These are phyloP conservation scores for Plasmopara muralis DNA, from an alignment of 352 stramenopile genomes.

Conservation along the genomic window DNA sequence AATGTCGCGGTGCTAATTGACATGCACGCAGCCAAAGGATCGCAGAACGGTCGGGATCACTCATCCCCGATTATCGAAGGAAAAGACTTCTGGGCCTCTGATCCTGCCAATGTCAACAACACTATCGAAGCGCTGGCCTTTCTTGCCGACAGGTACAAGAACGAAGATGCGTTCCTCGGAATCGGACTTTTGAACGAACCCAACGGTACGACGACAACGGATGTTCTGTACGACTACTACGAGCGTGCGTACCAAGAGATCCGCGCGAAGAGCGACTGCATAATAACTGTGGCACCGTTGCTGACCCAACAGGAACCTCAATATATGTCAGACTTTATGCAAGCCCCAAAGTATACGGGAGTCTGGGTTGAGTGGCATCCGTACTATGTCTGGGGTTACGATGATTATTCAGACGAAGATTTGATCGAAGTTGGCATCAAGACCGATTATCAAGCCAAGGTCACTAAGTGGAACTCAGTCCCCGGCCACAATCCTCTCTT, in stretches of 20 bases:
- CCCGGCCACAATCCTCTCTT: constrained; percentile 35
- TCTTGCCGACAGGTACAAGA: constrained; percentile 25
- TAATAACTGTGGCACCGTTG: constrained; percentile 47
- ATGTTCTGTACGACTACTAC: constrained; percentile 76
- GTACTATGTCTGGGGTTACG: constrained; percentile 55
- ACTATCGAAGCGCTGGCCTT: constrained; percentile 42
- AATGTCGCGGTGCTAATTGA: constrained; percentile 59
- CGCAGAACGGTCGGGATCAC: constrained; percentile 74
- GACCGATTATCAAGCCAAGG: constrained; percentile 35
- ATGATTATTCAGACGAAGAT: constrained; percentile 38
- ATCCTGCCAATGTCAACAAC: constrained; percentile 50
- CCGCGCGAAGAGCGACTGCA: constrained; percentile 54
- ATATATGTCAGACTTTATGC: constrained; percentile 44
- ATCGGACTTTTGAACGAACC: constrained; percentile 72
- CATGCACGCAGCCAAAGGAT: constrained; percentile 67
- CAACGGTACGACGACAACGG: constrained; percentile 35
- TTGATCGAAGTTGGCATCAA: constrained; percentile 40
- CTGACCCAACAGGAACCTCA: constrained; percentile 48
- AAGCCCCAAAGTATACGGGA: constrained; percentile 39
- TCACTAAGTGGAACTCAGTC: constrained; percentile 32
- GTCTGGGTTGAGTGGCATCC: constrained; percentile 31
- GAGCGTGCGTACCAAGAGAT: constrained; percentile 56
- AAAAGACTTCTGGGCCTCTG: constrained; percentile 42
- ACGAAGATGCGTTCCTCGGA: constrained; percentile 60
- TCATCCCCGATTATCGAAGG: constrained; percentile 39